phyloP scores from a whole-genome alignment of 1,284 basidiomycete species.

The Boletus nobilissimus region DNA sequence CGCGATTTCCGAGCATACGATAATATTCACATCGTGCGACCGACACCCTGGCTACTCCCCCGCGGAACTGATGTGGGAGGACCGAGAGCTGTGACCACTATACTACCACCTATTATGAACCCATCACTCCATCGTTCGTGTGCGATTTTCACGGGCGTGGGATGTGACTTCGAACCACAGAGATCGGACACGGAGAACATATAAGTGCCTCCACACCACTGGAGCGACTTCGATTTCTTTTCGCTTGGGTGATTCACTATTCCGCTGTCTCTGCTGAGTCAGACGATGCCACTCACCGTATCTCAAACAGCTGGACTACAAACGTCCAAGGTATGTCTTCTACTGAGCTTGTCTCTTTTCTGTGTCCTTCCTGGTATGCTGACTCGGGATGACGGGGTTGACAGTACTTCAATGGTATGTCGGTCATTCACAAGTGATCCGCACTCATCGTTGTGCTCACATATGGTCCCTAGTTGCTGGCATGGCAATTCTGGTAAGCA shows the following conservation, averaged over 20 bases:
- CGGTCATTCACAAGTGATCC: background rate
- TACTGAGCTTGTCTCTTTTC: too few species aligned
- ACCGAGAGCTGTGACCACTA: too few species aligned
- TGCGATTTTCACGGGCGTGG: too few species aligned
- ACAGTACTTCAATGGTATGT: constrained; percentile 33
- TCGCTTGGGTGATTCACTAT: background rate
- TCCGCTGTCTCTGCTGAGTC: background rate
- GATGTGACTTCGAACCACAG: too few species aligned
- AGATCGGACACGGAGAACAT: too few species aligned
- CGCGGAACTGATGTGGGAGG: too few species aligned
- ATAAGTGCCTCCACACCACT: background rate
- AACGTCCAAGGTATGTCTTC: constrained; percentile 24
- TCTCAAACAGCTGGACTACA: constrained; percentile 28
- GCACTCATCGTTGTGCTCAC: background rate
- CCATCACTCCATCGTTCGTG: too few species aligned
- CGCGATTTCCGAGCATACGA: too few species aligned
- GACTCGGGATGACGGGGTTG: background rate
- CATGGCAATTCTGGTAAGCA: constrained; percentile 28
- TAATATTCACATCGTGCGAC: too few species aligned
- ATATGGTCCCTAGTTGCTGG: constrained; percentile 22
- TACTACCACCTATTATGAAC: too few species aligned
- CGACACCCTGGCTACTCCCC: too few species aligned
- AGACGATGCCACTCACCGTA: constrained; percentile 13
- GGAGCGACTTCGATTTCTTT: background rate
- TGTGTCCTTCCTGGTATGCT: background rate